These are phyloP conservation scores for Wickerhamiella alocasiicola DNA, from an alignment of 805 yeast genomes.

Conservation along the genomic window DNA sequence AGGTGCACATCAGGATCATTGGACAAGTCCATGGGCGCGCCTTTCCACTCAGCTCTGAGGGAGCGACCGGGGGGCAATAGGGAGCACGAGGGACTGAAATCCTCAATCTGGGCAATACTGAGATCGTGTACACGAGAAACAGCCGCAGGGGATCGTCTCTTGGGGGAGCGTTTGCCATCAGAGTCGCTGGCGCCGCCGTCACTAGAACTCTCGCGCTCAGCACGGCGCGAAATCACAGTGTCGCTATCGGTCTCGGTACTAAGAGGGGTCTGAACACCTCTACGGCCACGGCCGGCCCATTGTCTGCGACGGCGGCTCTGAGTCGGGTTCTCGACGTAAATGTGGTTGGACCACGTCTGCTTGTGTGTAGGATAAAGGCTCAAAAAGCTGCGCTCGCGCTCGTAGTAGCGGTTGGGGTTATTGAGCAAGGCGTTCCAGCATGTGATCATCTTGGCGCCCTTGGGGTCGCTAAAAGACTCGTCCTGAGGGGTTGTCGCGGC, in stretches of 20 bases:
- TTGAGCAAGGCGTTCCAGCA: conserved; percentile 23
- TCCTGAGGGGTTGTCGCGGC: conserved; percentile 1
- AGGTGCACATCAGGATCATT: conserved; percentile 58
- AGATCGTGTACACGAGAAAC: conserved; percentile 30
- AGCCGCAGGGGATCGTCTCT: conserved; percentile 9
- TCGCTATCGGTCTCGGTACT: background rate
- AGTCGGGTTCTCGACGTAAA: conserved; percentile 14
- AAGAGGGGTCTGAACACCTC: conserved; percentile 4
- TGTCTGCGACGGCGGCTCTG: conserved; percentile 12
- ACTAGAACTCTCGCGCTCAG: conserved; percentile 3
- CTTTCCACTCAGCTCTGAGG: conserved; percentile 92
- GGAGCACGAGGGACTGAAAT: conserved; percentile 60
- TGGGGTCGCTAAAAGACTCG: conserved; percentile 2
- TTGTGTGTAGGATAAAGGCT: conserved; percentile 25
- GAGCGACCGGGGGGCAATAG: conserved; percentile 59
- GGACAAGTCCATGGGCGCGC: conserved; percentile 86
- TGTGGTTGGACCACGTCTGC: conserved; percentile 25
- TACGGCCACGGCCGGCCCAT: conserved; percentile 13
- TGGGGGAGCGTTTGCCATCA: conserved; percentile 10
- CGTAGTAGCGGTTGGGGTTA: conserved; percentile 24
- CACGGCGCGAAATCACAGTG: conserved; percentile 7
- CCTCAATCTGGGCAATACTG: conserved; percentile 40
- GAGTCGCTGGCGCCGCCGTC: conserved; percentile 6
- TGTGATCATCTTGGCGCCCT: conserved; percentile 20
- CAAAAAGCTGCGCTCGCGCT: conserved; percentile 23